Conservation (phyloP, 164 flowering plant species). For the Chimonanthus praecox region DNA sequence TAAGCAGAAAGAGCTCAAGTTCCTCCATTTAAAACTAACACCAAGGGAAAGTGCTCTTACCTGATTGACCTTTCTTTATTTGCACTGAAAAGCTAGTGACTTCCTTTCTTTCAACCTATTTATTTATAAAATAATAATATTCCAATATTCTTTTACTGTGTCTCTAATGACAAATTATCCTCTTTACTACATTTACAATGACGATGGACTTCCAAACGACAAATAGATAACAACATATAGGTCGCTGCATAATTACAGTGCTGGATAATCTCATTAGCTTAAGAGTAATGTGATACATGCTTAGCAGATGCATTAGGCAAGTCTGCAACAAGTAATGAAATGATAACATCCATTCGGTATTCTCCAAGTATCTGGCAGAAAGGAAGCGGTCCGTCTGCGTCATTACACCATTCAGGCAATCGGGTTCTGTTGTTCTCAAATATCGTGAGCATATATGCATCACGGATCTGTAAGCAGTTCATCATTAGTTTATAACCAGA, state of each 20-base stretch:
- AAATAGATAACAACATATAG: too few species aligned
- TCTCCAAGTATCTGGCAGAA: conserved; percentile 98
- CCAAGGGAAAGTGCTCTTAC: not conserved
- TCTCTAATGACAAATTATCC: too few species aligned
- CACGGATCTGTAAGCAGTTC: conserved; percentile 69
- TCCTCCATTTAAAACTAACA: not conserved
- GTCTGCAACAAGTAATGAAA: not conserved
- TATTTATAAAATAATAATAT: too few species aligned
- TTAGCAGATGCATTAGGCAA: not conserved
- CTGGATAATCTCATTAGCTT: not conserved
- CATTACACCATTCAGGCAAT: conserved; percentile 86
- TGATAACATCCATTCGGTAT: conserved; percentile 66
- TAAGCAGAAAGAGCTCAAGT: not conserved
- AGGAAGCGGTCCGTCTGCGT: conserved; percentile 40
- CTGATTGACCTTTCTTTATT: too few species aligned
- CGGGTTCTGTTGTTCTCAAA: conserved; percentile 77
- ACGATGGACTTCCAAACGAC: too few species aligned
- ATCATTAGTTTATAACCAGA: not conserved
- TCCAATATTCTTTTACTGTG: too few species aligned
- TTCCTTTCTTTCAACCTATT: too few species aligned
- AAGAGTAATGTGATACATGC: not conserved
- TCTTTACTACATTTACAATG: too few species aligned
- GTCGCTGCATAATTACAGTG: too few species aligned
- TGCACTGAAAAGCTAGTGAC: too few species aligned
- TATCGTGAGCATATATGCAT: conserved; percentile 91